Evolutionary conservation across 176 grass and related monocot genomes (phyloP).

Genomic region (Zoysia pacifica): DNA sequence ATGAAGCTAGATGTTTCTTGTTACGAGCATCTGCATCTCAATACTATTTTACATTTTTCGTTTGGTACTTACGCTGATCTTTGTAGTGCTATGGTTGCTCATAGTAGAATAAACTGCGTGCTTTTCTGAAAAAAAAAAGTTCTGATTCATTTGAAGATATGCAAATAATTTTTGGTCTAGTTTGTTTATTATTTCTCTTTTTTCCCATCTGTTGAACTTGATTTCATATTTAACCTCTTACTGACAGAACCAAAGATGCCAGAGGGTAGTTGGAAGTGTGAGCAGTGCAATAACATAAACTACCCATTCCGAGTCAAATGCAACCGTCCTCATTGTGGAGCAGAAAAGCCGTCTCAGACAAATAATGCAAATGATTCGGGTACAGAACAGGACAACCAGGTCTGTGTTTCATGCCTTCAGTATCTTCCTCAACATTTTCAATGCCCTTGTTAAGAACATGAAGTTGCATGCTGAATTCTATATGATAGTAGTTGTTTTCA

Average conservation of each 20-base stretch:
- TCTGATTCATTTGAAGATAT: neutral
- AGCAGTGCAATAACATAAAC: constrained; percentile 89
- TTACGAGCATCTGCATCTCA: neutral
- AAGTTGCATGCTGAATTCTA: constrained; percentile 29
- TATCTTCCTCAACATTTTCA: constrained; percentile 4
- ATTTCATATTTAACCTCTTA: constrained; percentile 11
- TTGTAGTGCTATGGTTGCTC: no score
- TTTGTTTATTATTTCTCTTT: neutral
- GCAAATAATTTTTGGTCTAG: neutral
- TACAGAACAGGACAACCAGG: constrained; percentile 71
- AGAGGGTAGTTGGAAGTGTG: constrained; percentile 92
- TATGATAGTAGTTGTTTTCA: constrained; percentile 2
- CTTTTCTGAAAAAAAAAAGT: neutral
- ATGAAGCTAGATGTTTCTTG: neutral
- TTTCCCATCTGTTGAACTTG: neutral
- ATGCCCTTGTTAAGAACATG: constrained; percentile 8
- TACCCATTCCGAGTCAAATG: constrained; percentile 88
- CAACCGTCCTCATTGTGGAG: constrained; percentile 81
- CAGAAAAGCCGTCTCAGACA: constrained; percentile 62
- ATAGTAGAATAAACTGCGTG: no score
- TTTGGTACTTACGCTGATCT: neutral
- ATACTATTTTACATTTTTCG: neutral
- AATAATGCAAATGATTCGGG: constrained; percentile 44
- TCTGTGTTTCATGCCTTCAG: constrained; percentile 44
- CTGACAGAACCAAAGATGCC: constrained; percentile 77